Evolutionary conservation across 257 asterid species (phyloP).

Genomic region (Solanum pimpinellifolium): DNA sequence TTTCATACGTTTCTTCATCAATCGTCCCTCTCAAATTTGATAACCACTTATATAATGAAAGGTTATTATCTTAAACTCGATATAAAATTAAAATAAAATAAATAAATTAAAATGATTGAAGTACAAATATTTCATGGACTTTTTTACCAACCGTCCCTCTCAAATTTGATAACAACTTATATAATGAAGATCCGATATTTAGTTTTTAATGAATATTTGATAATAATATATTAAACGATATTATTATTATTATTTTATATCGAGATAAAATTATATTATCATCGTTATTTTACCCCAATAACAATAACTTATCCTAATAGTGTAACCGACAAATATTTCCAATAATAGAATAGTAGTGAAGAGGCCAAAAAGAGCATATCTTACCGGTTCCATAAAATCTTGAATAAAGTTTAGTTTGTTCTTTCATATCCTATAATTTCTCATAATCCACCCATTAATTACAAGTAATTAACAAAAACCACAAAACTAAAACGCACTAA

Average conservation of each 20-base stretch:
- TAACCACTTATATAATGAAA: no score
- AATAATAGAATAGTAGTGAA: not conserved
- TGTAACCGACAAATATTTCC: not conserved
- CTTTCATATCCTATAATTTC: not conserved
- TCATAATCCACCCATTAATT: not conserved
- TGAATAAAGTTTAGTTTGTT: not conserved
- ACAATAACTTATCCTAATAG: not conserved
- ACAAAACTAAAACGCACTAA: not conserved
- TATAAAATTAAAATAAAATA: no score
- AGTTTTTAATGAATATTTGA: no score
- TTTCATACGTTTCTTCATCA: no score
- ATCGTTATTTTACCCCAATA: not conserved
- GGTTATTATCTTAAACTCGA: no score
- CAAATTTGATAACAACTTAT: not conserved
- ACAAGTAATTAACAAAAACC: not conserved
- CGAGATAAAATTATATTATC: no score
- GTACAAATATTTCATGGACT: not conserved
- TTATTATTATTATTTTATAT: no score
- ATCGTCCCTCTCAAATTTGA: no score
- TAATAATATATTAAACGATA: fast-evolving
- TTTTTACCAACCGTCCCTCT: not conserved
- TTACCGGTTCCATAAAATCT: not conserved
- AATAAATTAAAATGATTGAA: no score
- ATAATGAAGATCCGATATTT: not conserved
- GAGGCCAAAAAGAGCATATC: not conserved